Base-by-base conservation (phyloP, 768 basidiomycete species). In the Tephrocybe sp. region DNA sequence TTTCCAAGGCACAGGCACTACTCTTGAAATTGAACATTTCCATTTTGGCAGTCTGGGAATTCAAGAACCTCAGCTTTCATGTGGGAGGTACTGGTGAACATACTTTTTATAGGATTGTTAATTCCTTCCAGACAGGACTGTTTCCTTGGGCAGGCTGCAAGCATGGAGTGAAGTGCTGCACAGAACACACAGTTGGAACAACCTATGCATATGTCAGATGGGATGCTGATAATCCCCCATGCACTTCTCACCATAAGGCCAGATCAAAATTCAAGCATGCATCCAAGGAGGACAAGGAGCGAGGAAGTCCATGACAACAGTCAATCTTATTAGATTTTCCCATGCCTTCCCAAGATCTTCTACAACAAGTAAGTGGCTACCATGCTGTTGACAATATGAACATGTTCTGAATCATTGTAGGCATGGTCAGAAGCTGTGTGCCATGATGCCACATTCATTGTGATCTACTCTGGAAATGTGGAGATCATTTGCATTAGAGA, bases 381-480 rank as follows among this genome's bases (percentile, higher is more conserved):
- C 5, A 34, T 8, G 16, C 24, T 13, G 9, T 19, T 19, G 6
- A 37, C 35, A 13, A 3, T 34, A 8, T n/a, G 13, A 34, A 11
- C 9, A 26, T 22, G 9, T 35, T 24, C 5, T 32, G 15, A 19
- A 11, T n/a, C 32, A n/a, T 30, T 7, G 18, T 44, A 50, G 49
- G 49, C 18, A 4, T 50, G 49, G 49, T 16, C 49, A 13, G 28
- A 43, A 22, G 49, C 49, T 27, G 49, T 50, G 1, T 5, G 11
- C 22, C 22, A 44, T 18, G 49, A 50, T 24, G 49, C 40, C 26
- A 50, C 49, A 11, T 50, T 43, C n/a, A 43, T 50, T 12, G 37
- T 44, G 2, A 37, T 50, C n/a, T 19, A 50, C 13, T 22, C 49
- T 16, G 49, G 49, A 8, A 50, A 50, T 27, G 8, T 41, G 3